Evolutionary conservation across 768 basidiomycete genomes (phyloP), one percentile per base, ranked within the genome.

Genomic region (Mycena vulgaris): DNA sequence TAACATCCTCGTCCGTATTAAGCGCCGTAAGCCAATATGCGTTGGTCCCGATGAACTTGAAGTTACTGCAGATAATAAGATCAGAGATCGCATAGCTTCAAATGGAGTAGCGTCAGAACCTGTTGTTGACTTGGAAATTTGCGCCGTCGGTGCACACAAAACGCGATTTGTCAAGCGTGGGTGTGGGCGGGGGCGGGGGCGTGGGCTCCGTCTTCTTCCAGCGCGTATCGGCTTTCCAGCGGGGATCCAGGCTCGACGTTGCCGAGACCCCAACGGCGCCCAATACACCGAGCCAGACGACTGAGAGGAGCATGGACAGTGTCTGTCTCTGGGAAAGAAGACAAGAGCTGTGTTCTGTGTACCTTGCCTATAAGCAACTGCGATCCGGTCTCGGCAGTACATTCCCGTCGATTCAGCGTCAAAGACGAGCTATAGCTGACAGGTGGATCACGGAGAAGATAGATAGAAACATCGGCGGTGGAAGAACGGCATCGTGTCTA

Each of bases 1-100:
- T 83, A 51, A 93, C 89, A 74, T 93, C 92, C 49, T 82, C 76
- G 53, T 86, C 77, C 14, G 76, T 77, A 67, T 91, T 90, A 37
- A 93, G 76, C 47, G 82, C 78, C 33, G 86, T 79, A 37, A 93
- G 75, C 92, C 92, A 93, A 79, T 92, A 92, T 2, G 87, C 89
- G 67, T 90, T 90, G 0, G 92, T 91, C 19, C 90, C 88, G 14
- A 85, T 76, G 65, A 83, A 88, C 45, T 73, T 71, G 64, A 88
- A 82, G 17, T 79, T 58, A 56, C 86, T 86, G 72, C 25, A 59
- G 10, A 57, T 45, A 52, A n/a, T 49, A 17, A 62, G 52, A 82
- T 66, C 80, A 72, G 56, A 80, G 78, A 2, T 75, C 81, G 78
- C 8, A 60, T 63, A 40, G 83, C 83, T 63, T 51, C 51, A 51